Percentiles rank a stretch among this genome's conserved stretches.
Conservation (phyloP, 495 filamentous ascomycete species). For the Chaetomium tenue region DNA sequence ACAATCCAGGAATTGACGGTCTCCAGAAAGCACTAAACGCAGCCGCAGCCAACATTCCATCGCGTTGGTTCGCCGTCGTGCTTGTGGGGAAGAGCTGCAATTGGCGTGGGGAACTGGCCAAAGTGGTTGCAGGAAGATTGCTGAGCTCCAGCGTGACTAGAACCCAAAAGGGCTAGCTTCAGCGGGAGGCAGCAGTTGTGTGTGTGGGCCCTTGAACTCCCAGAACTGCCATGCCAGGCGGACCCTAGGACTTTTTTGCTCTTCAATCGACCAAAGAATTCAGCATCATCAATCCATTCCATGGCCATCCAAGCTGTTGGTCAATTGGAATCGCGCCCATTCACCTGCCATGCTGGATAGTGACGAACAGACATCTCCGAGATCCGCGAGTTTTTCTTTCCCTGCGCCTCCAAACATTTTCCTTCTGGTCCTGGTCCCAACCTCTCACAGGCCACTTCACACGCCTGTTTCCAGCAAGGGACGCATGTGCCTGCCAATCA, state of each 20-base stretch:
- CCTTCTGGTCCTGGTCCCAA: background rate
- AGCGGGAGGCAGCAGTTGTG: slow-evolving; percentile 13
- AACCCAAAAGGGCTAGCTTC: slow-evolving; percentile 5
- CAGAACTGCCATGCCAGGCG: background rate
- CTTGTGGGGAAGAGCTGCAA: slow-evolving; percentile 11
- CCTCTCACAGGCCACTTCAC: slow-evolving; percentile 2
- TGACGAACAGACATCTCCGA: background rate
- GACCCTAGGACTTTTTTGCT: background rate
- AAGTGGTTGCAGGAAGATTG: slow-evolving; percentile 16
- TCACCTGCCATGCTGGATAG: background rate
- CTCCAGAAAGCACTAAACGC: background rate
- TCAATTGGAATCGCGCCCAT: background rate
- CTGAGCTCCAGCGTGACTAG: slow-evolving; percentile 9
- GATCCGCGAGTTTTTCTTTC: background rate
- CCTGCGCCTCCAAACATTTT: background rate
- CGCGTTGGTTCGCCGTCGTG: slow-evolving; percentile 11
- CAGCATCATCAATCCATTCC: slow-evolving; percentile 9
- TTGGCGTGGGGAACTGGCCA: slow-evolving; percentile 1
- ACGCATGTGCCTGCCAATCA: slow-evolving; percentile 26
- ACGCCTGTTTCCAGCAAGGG: slow-evolving; percentile 1
- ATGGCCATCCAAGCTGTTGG: background rate
- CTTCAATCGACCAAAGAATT: background rate
- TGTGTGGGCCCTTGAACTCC: background rate
- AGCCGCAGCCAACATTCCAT: background rate
- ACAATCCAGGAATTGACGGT: background rate